Evolutionary conservation across 345 rosid species (phyloP), one percentile per base, ranked within the genome.

Genomic region (Citrus trifoliata): DNA sequence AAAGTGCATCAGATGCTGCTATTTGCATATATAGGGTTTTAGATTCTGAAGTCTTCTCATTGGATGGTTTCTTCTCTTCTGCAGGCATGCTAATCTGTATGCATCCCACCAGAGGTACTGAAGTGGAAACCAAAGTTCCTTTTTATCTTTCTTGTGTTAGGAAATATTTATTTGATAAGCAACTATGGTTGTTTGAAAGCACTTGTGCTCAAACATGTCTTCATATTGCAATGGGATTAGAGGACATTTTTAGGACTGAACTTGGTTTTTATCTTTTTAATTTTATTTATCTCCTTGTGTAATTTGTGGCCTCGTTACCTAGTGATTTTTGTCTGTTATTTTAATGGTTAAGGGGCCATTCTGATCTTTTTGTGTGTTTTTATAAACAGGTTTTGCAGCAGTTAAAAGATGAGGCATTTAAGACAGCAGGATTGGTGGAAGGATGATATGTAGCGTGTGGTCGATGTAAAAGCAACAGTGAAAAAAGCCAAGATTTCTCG

Each of bases 11-110:
- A 1, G 95, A 89, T 35, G 86, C 90, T 59, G 77, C 92, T 18
- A 92, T 87, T 80, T 88, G 93, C 84, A 82, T 93, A 82, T 94
- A 91, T 81, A 93, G 93, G 95, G 99, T 94, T 55, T 61, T 42
- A 16, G 51, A 19, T 63, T 63, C 68, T 62, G 16, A 35, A 21
- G 6, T 40, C 48, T 73, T 64, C 40, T 66, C 35, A 19, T 55
- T 21, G 7, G 37, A 38, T 51, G 56, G 37, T 35, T 73, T 25
- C 16, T 16, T 38, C 67, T 4, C 37, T 38, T 60, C 37, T 16
- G 58, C 37, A 19, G 7, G 58, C 55, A 38, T 38, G 67, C 27
- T 46, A 7, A 42, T 42, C 13, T 4, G 13, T 13, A 16, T 62
- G 58, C 58, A 27, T 10, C 27, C 51, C 16, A 42, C 51, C 51